Base-by-base conservation (phyloP, 257 asterid species). In the Solanum habrochaites region DNA sequence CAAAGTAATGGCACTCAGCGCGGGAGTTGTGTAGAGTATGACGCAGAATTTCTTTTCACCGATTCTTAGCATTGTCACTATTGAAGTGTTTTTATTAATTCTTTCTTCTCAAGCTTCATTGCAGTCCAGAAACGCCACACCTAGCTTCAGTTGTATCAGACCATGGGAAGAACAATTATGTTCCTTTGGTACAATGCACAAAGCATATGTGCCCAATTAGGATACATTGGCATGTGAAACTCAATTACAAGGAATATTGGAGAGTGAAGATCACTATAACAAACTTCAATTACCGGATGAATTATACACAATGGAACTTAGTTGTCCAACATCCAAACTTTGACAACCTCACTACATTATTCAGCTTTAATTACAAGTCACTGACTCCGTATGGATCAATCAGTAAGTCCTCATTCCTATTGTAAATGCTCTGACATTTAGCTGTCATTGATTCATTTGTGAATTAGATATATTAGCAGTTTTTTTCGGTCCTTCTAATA, bases 311-410 rank as follows among this genome's bases (percentile, higher is more conserved):
- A 70, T 96, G 99, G 98, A 96, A 94, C 90, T 90, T 96, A 69
- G 99, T 96, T n/a, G 92, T 93, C 86, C 97, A 94, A 85, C 98
- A 96, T 90, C 99, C 98, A 86, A 96, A 96, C 94, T 92, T 96
- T 32, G 97, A 95, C 87, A 96, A 96, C 87, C 92, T 96, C 73
- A 96, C 99, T 5, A 94, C 94, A 86, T 83, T 93, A 73, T 96
- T 95, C 97, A 95, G 98, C 94, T 96, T 95, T 82, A 92, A 93
- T 89, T 96, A 95, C 98, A 94, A 93, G 90, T 91, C 98, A 18
- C 87, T 94, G 66, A 94, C 89, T 80, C 98, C 97, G 2, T 95
- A 96, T 88, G 92, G 89, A 77, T 83, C 89, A 60, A 94, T 94
- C 91, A 96, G 99, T 96, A 92, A 93, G 98, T 90, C 23, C 15